A percentile compares a stretch with the other conserved stretches of the same genome.
Conservation (phyloP, 257 asterid species). For the Forsythia suspensa region DNA sequence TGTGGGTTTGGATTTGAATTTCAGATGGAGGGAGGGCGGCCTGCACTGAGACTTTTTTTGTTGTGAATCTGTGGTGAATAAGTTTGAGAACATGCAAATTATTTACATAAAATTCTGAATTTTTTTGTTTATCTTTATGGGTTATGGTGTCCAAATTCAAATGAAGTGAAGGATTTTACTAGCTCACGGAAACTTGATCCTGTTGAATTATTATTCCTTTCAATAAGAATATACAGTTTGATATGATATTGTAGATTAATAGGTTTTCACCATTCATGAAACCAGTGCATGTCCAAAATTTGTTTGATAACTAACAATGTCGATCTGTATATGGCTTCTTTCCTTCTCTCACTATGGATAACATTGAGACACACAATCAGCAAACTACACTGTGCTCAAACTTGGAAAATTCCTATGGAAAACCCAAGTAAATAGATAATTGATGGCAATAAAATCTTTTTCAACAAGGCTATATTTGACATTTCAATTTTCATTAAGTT, state of each 20-base stretch:
- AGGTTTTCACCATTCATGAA: not conserved
- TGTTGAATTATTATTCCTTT: not conserved
- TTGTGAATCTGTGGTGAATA: not conserved
- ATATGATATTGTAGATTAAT: not conserved
- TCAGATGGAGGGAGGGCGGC: not conserved
- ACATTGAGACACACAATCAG: not conserved
- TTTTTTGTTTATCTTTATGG: too few relatives aligned
- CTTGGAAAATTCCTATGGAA: not conserved
- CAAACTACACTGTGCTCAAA: not conserved
- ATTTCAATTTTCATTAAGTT: not conserved
- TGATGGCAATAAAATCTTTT: too few relatives aligned
- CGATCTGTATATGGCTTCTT: not conserved
- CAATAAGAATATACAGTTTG: not conserved
- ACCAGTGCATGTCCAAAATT: not conserved
- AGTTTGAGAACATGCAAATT: not conserved
- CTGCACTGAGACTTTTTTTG: not conserved
- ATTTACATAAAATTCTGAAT: not conserved
- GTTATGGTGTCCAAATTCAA: not conserved
- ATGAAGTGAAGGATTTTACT: not conserved
- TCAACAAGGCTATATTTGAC: not conserved
- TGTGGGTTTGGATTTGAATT: not conserved
- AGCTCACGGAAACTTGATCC: not conserved
- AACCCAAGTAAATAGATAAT: too few relatives aligned
- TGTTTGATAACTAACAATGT: not conserved
- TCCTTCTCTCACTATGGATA: not conserved